Evolutionary conservation across 2,329 filamentous ascomycete genomes (phyloP).

Genomic region (Botrytis sinoallii): DNA sequence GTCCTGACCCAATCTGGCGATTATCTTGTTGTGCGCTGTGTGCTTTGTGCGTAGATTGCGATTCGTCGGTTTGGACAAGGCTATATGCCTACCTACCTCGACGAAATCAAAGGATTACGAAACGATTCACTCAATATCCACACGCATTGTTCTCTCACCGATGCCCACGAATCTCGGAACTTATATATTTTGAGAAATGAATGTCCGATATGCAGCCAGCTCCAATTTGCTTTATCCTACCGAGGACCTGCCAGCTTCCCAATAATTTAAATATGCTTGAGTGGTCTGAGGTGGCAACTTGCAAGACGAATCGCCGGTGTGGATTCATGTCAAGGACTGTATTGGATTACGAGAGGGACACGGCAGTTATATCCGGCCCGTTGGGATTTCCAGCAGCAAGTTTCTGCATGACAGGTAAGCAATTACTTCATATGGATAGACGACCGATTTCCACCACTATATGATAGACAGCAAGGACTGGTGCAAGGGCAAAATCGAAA

Average conservation of each 20-base stretch:
- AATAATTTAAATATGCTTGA: not conserved
- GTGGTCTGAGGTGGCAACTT: not conserved
- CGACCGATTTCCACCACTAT: not conserved
- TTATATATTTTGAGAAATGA: not conserved
- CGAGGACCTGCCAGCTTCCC: not conserved
- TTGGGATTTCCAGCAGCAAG: not conserved
- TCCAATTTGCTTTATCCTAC: not conserved
- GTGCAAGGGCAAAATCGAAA: not conserved
- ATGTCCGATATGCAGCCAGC: not conserved
- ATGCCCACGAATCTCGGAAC: not conserved
- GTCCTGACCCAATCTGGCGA: not conserved
- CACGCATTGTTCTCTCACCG: not conserved
- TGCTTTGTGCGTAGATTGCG: not conserved
- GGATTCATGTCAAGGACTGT: not conserved
- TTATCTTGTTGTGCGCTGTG: not conserved
- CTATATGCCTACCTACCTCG: not conserved
- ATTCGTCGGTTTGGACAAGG: not conserved
- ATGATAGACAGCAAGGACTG: not conserved
- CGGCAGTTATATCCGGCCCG: not conserved
- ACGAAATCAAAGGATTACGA: not conserved
- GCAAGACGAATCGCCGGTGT: not conserved
- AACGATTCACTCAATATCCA: not conserved
- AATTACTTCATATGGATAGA: not conserved
- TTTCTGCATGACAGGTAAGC: not conserved
- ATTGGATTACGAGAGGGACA: not conserved